Base-by-base conservation (phyloP, 2,329 filamentous ascomycete species). In the Xylaria sp. region DNA sequence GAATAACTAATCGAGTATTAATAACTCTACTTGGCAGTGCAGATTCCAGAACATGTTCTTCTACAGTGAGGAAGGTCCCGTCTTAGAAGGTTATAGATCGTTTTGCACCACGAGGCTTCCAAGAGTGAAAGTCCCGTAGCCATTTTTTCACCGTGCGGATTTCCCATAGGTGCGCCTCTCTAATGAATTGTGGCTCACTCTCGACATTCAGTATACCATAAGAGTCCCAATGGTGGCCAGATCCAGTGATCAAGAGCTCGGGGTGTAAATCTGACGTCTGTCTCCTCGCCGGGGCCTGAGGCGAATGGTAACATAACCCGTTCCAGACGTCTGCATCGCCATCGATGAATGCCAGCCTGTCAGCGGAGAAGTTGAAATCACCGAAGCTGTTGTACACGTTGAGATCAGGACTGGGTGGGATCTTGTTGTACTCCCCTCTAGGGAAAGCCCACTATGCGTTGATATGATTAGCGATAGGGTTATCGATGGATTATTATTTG, bases 211-310 rank as follows among this genome's bases (percentile, higher is more conserved):
- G 42, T n/a, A 78, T 77, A 4, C 76, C 82, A 53, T 77, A 79
- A 57, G 81, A 82, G 67, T 85, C 84, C 84, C 84, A 86, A 72
- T 86, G 84, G 75, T 87, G 85, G 0, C 85, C 85, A 0, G 80
- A 82, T 1, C 84, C 84, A 0, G 82, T 80, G 67, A 87, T 86
- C 19, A 87, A 75, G 61, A 83, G 79, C 61, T 84, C 82, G 0
- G 85, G 83, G 66, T 83, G 79, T n/a, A 83, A 77, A 64, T 85
- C 81, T 30, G 79, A 79, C 8, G 78, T 62, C 4, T 78, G 74
- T 6, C 80, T 75, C 4, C 76, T 75, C 4, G 81, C 77, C 2
- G 74, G 74, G 27, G 81, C 82, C 14, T 81, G 72, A 51, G 80
- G 77, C 0, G 83, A 84, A 67, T 87, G 85, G 69, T 85, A 86